A percentile compares a stretch with the other conserved stretches of the same genome.
Conservation (phyloP, 148 eudicot genomes). For the Chenopodium quinoa region DNA sequence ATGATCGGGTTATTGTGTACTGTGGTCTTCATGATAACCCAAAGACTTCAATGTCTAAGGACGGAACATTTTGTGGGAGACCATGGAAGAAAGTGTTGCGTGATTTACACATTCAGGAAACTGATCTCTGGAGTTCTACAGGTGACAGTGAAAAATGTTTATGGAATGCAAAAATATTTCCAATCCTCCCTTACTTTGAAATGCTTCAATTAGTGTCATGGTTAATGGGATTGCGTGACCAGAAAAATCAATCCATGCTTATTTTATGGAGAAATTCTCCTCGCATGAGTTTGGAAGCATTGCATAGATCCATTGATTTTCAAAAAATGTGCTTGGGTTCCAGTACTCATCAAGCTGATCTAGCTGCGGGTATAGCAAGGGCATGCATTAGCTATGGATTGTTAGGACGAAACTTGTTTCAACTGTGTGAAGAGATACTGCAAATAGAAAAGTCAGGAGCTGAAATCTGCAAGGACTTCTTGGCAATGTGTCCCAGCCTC, state of each 20-base stretch:
- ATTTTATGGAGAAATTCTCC: conserved; percentile 56
- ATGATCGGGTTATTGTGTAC: conserved; percentile 70
- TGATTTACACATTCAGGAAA: conserved; percentile 70
- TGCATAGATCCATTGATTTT: conserved; percentile 89
- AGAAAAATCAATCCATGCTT: conserved; percentile 41
- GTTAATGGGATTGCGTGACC: conserved; percentile 71
- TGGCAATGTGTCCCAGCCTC: conserved; percentile 62
- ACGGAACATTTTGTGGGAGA: conserved; percentile 95
- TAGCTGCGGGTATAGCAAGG: conserved; percentile 76
- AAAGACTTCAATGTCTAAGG: conserved; percentile 50
- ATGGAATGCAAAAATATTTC: conserved; percentile 92
- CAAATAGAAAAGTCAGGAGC: conserved; percentile 66
- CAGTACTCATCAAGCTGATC: conserved; percentile 80
- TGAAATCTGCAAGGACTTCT: conserved; percentile 61
- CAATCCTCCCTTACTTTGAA: conserved; percentile 66
- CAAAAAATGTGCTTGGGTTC: conserved; percentile 76
- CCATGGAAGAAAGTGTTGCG: conserved; percentile 80
- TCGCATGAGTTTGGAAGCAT: conserved; percentile 83
- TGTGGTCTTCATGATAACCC: conserved; percentile 99
- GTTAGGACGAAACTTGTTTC: conserved; percentile 88
- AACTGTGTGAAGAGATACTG: conserved; percentile 75
- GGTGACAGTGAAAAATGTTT: conserved; percentile 60
- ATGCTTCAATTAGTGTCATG: conserved; percentile 85
- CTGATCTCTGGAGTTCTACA: conserved; percentile 62
- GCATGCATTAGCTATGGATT: conserved; percentile 83